Conservation (phyloP, 352 stramenopile genomes). For the Phytophthora parvispora region DNA sequence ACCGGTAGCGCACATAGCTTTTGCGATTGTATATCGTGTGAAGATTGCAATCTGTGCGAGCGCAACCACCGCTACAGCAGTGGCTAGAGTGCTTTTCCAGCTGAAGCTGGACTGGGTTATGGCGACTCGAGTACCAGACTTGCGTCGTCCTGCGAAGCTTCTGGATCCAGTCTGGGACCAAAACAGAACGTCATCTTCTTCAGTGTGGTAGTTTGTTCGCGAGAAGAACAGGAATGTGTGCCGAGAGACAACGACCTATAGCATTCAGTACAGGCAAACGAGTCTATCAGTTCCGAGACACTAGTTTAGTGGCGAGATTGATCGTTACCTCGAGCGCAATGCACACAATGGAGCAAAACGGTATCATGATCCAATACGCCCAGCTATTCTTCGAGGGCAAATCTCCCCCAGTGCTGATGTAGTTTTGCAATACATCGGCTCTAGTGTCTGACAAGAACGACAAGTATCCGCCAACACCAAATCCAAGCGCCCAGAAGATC, state of each 20-base stretch:
- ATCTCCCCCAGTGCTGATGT: constrained; percentile 35
- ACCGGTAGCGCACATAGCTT: constrained; percentile 52
- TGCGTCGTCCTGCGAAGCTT: neutral
- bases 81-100: constrained; percentile 29
- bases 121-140: constrained; percentile 8
- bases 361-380: constrained; percentile 56
- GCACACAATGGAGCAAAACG: constrained; percentile 47
- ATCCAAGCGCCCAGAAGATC: constrained; percentile 41
- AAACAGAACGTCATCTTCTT: constrained; percentile 54
- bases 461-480: constrained; percentile 63
- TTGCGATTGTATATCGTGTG: constrained; percentile 29
- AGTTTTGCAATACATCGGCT: constrained; percentile 61
- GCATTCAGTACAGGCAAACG: neutral
- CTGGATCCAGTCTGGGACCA: constrained; percentile 28
- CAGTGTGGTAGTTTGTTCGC: constrained; percentile 14
- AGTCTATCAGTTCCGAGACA: neutral
- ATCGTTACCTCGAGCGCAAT: constrained; percentile 56
- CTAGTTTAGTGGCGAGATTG: neutral
- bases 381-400: constrained; percentile 35
- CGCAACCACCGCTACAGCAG: constrained; percentile 32
- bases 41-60: constrained; percentile 57
- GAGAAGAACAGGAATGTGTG: constrained; percentile 55
- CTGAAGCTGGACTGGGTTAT: constrained; percentile 10
- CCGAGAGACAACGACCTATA: constrained; percentile 56
- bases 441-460: constrained; percentile 56